Evolutionary conservation across 2,329 filamentous ascomycete species (phyloP).

Genomic region (Botryotinia globosa): DNA sequence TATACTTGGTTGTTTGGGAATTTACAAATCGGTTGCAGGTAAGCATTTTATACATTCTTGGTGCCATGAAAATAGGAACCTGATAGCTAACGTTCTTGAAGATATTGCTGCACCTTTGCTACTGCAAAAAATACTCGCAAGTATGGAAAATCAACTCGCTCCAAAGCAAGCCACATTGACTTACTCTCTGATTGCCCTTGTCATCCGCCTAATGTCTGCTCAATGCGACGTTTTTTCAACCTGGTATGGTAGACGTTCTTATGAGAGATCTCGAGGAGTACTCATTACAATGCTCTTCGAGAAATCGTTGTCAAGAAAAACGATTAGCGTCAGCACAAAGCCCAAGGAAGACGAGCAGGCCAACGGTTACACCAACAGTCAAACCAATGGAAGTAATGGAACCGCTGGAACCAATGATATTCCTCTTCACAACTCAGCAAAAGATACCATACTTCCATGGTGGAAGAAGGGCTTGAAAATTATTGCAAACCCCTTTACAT

Average conservation of each 20-base stretch:
- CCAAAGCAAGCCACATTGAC: constrained; percentile 57
- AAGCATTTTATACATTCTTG: constrained; percentile 27
- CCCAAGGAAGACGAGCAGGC: constrained; percentile 22
- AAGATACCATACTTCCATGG: constrained; percentile 16
- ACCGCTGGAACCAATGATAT: constrained; percentile 19
- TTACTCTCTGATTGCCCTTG: constrained; percentile 62
- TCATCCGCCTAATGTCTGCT: constrained; percentile 57
- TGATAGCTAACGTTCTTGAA: constrained; percentile 26
- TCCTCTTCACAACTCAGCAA: constrained; percentile 11
- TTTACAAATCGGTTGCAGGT: constrained; percentile 60
- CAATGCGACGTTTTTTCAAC: constrained; percentile 67
- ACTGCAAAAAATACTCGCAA: constrained; percentile 67
- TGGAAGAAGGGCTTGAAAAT: constrained; percentile 24
- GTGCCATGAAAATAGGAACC: background rate
- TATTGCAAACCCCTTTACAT: constrained; percentile 31
- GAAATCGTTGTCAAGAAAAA: constrained; percentile 48
- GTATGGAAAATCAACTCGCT: constrained; percentile 55
- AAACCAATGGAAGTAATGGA: constrained; percentile 20
- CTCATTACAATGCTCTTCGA: constrained; percentile 83
- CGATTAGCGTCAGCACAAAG: constrained; percentile 35
- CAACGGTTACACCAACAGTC: constrained; percentile 18
- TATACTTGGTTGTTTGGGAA: constrained; percentile 53
- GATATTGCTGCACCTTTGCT: constrained; percentile 63
- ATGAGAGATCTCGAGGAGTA: constrained; percentile 81
- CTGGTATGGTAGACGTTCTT: constrained; percentile 81